A percentile compares a stretch with the other conserved stretches of the same genome.
Evolutionary conservation across 2,329 filamentous ascomycete genomes (phyloP).

Genomic region (Lithohypha guttulata): DNA sequence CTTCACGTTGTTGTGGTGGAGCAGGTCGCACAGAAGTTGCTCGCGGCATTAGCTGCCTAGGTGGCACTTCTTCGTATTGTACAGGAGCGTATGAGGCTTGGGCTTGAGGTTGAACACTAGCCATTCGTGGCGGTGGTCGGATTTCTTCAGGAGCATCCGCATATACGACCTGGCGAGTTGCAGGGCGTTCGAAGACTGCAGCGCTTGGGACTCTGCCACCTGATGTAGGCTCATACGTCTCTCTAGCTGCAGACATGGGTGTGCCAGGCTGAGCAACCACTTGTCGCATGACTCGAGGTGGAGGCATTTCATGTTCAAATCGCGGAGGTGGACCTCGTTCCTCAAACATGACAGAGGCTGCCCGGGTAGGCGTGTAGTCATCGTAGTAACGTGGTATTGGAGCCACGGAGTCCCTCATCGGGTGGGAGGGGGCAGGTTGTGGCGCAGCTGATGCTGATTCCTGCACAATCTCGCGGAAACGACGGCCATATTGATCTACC

Average conservation of each 20-base stretch:
- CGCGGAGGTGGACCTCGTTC: conserved; percentile 29
- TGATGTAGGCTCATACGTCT: conserved; percentile 20
- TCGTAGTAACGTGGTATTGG: conserved; percentile 11
- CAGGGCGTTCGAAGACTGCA: conserved; percentile 32
- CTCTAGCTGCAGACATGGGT: conserved; percentile 9
- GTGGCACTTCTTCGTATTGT: conserved; percentile 30
- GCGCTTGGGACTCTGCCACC: conserved; percentile 31
- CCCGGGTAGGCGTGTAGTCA: conserved; percentile 22
- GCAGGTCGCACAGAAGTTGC: conserved; percentile 30
- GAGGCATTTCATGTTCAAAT: conserved; percentile 37
- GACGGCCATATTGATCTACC: conserved; percentile 71
- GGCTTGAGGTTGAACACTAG: too few relatives aligned
- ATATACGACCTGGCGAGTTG: conserved; percentile 28
- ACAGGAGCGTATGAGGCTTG: conserved; percentile 38
- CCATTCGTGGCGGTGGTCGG: conserved; percentile 45
- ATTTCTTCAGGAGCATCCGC: conserved; percentile 57
- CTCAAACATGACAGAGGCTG: conserved; percentile 32
- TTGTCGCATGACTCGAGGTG: conserved; percentile 30
- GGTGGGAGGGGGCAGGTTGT: conserved; percentile 18
- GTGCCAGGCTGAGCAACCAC: conserved; percentile 28
- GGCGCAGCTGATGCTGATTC: conserved; percentile 27
- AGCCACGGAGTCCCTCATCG: conserved; percentile 10
- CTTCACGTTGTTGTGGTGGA: conserved; percentile 28
- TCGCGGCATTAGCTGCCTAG: conserved; percentile 29
- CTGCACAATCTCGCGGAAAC: conserved; percentile 54